Evolutionary conservation across 1,284 basidiomycete species (phyloP), one percentile per base, ranked within the genome.

Genomic region (Tylopilus orsonianus): DNA sequence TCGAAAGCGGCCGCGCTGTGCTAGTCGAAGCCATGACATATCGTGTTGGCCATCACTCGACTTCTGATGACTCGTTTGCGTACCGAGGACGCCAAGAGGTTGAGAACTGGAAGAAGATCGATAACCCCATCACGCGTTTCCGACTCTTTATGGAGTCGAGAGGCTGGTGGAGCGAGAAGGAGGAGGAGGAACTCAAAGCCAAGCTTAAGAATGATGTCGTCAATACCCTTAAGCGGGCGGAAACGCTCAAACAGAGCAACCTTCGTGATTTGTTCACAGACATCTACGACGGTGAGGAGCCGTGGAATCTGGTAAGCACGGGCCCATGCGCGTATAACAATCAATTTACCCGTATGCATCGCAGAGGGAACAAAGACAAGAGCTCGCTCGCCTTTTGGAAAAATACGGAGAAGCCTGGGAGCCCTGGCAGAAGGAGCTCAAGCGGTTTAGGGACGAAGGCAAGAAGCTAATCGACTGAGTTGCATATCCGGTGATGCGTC

Each of bases 1-100:
- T 96, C 13, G 81, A 87, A 55, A 81, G 87, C 47, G 85, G 89
- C 27, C 80, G 91, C 34, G 90, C 89, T 7, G 90, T 97, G 0
- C 74, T 97, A 27, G 79, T 97, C 46, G 94, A 97, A 72, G 90
- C 90, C 5, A 94, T 96, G 90, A 89, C 86, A 2, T 96, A 96
- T 65, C 82, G 93, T 19, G 86, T 97, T 4, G 90, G 93, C n/a
- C 93, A 97, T 65, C 93, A 97, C 67, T 93, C 90, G 13, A 97
- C 93, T 0, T 94, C 91, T 10, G 94, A 97, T 65, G 93, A 97
- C 68, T 94, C 91, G 14, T 92, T 89, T 59, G 92, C 92, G 22
- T 97, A 97, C 68, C 82, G 92, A 32, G 78, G 88, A 1, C 79
- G 87, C 9, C 80, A 88, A 50, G 93, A 93, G 64, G 93, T 95